Evolutionary conservation across 2,329 filamentous ascomycete genomes (phyloP).

Genomic region (Aspergillus neoniger): DNA sequence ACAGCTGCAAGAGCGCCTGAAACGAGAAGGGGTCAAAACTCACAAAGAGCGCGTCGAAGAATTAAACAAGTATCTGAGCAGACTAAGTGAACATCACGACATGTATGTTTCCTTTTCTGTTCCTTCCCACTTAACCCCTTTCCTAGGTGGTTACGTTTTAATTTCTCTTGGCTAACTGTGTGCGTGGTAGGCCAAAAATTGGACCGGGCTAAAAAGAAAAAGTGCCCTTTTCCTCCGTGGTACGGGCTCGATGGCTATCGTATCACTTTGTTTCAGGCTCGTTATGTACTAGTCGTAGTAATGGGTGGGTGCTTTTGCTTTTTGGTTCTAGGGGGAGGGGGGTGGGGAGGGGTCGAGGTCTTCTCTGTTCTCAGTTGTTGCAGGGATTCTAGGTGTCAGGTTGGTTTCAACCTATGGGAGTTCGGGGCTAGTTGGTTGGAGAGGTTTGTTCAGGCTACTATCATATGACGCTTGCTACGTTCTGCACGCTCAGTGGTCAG

Average conservation of each 20-base stretch:
- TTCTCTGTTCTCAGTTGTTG: not conserved
- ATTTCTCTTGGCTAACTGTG: not conserved
- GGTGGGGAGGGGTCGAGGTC: not conserved
- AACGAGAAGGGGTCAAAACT: slow-evolving; percentile 86
- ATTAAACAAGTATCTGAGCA: slow-evolving; percentile 88
- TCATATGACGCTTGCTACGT: slow-evolving; percentile 21
- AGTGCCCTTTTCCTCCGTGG: not conserved
- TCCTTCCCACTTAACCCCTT: not conserved
- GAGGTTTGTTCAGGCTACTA: not conserved
- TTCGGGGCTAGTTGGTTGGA: not conserved
- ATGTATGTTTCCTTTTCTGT: slow-evolving; percentile 59
- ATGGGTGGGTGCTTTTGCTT: not conserved
- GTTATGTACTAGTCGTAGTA: not conserved
- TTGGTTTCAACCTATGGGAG: slow-evolving; percentile 1
- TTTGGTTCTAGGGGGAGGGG: not conserved
- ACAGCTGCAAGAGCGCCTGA: slow-evolving; percentile 77
- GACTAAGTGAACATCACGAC: slow-evolving; percentile 94
- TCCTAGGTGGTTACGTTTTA: not conserved
- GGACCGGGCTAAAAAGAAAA: slow-evolving; percentile 39
- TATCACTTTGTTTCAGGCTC: not conserved
- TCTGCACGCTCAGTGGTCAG: slow-evolving; percentile 20
- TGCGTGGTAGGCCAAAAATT: slow-evolving; percentile 39
- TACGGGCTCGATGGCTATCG: not conserved
- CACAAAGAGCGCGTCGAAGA: slow-evolving; percentile 97
- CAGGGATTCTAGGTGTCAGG: not conserved